Base-by-base conservation (phyloP, 805 yeast species). In the Monosporozyma unispora region DNA sequence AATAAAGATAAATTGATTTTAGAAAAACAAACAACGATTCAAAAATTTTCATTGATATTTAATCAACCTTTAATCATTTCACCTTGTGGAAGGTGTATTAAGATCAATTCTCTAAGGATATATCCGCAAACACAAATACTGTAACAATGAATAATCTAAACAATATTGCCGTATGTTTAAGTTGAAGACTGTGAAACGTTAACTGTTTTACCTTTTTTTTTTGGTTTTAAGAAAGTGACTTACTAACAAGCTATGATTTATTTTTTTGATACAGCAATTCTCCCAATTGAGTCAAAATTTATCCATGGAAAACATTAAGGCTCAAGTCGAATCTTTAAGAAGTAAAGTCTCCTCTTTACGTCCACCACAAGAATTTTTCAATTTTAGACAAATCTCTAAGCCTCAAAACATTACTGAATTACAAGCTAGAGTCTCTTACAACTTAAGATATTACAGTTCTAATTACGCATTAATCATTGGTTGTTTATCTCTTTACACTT, bases 341-440 rank as follows among this genome's bases (percentile, higher is more conserved):
- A 61, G 75, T 37, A 78, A 82, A 54, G 72, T 89, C 53, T 69
- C 93, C 45, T 79, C 85, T 59, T 68, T 93, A 53, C 83, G 86
- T 63, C 87, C 97, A 35, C 90, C 95, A 40, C 93, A 84, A 68
- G 99, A 93, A 66, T 93, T 93, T 65, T 87, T 93, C 63, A 97
- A 93, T 66, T 70, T 86, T 62, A 85, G 89, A 68, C 82, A 96
- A 65, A 68, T 93, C 53, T 85, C 96, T 35, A 89, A 88, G 66
- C 99, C 99, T 19, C 81, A 79, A 48, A 89, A 88, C 68, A 84
- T 89, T 66, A 81, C 84, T 45, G 99, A 93, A 57, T 73, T 86
- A 46, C 99, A 93, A 71, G 79, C 86, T 58, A 81, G 99, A 67
- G 87, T 91, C 40, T 71, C 84, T 43, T 93, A 80, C 75, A 93